Evolutionary conservation across 2,329 filamentous ascomycete species (phyloP), one percentile per base, ranked within the genome.

Genomic region (Colletotrichum higginsianum): DNA sequence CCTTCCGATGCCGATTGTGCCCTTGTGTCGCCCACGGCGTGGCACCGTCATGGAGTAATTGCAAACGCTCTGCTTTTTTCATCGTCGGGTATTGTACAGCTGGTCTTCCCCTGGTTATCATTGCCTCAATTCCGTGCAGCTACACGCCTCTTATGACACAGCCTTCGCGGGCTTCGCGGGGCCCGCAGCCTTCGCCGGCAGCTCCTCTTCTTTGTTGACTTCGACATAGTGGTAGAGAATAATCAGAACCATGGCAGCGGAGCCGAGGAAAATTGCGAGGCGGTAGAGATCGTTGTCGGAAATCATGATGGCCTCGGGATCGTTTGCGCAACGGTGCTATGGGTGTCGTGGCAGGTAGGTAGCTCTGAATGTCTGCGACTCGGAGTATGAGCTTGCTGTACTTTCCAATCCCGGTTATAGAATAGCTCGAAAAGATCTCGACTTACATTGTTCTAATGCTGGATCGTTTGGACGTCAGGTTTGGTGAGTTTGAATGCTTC

Each of bases 181-280:
- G 23, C 23, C 38, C 23, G 12, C 49, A 21, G 61, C 5, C 40
- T 63, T 63, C 61, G 49, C 38, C 3, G 47, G 69, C 60, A 76
- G 75, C 21, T 72, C 78, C 58, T 79, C 74, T 57, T 82, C 80
- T 68, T 77, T 86, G n/a, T 99, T 98, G 85, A 98, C 90, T 82
- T 98, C 96, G 78, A 99, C 91, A 85, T 97, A 98, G 83, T 98
- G 95, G 84, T 99, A 98, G 38, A 97, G 84, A 40, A 99, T 91
- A 75, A 98, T 98, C 73, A 99, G 88, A 55, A 98, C 86, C 94
- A 98, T 96, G 74, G 96, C 91, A 50, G 92, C 89, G 66, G 91
- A 93, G 85, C 96, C 96, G 72, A 99, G 93, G 82, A 98, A 96
- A 82, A 98, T 91, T 82, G 96, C 95, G 40, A 99, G 90, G 74